Percentiles rank a stretch among this genome's conserved stretches.
Conservation (phyloP, 805 yeast genomes). For the Candida sithepensis region DNA sequence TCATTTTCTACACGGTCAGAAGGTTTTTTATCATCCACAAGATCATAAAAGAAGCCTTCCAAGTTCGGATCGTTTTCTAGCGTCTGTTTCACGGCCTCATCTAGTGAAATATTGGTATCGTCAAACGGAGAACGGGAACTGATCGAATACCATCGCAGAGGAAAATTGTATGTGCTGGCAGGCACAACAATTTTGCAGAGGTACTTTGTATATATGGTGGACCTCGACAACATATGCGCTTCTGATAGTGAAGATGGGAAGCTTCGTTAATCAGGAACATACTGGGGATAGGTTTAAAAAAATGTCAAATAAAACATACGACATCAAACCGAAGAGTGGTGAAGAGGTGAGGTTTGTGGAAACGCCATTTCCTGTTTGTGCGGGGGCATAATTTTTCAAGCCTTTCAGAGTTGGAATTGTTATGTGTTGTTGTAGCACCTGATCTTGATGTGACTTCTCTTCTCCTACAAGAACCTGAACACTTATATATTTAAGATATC, state of each 20-base stretch:
- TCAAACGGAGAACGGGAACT: constrained; percentile 16
- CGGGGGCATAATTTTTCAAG: not conserved
- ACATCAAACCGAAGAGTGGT: too few relatives aligned
- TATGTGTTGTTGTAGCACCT: too few relatives aligned
- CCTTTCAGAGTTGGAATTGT: too few relatives aligned
- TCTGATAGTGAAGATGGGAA: not conserved
- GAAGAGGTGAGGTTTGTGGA: not conserved
- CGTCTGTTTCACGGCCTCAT: constrained; percentile 15
- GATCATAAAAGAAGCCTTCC: constrained; percentile 23
- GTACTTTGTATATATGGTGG: not conserved
- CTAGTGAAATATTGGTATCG: constrained; percentile 8
- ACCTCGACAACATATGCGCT: not conserved
- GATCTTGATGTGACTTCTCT: too few relatives aligned
- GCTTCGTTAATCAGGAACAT: not conserved
- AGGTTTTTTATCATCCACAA: not conserved
- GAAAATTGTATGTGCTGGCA: too few relatives aligned
- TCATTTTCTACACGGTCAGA: too few relatives aligned
- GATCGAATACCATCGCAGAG: not conserved
- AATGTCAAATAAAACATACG: not conserved
- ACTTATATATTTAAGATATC: too few relatives aligned
- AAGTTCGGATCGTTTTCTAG: constrained; percentile 28
- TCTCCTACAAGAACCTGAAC: too few relatives aligned
- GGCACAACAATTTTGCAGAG: not conserved
- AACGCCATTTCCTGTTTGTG: not conserved
- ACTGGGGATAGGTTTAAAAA: not conserved